phyloP scores from a whole-genome alignment of 495 filamentous ascomycete genomes.

The Emericellopsis terricola region DNA sequence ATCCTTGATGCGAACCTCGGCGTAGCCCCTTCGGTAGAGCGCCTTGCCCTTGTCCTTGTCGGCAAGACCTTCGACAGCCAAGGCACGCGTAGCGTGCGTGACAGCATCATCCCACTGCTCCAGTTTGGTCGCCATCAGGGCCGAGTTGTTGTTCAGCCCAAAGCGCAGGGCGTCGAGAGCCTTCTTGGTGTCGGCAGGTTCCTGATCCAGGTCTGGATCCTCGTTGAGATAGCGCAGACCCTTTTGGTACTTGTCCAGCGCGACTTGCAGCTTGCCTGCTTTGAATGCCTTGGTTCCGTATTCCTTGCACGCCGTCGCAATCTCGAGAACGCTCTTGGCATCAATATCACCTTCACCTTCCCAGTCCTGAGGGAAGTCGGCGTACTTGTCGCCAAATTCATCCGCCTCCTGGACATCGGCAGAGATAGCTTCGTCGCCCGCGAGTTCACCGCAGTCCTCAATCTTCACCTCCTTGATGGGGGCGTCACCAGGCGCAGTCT shows the following conservation, averaged over 20 bases:
- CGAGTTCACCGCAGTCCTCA: constrained; percentile 71
- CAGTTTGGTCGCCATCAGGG: constrained; percentile 57
- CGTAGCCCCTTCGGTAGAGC: constrained; percentile 62
- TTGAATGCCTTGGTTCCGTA: constrained; percentile 91
- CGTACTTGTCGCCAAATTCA: constrained; percentile 75
- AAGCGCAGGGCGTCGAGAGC: constrained; percentile 45
- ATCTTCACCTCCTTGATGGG: constrained; percentile 57
- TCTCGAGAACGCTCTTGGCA: constrained; percentile 41
- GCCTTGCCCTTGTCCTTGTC: constrained; percentile 80
- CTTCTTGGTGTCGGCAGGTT: constrained; percentile 43
- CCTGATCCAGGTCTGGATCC: constrained; percentile 54
- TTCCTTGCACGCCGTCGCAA: constrained; percentile 77
- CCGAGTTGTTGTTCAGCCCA: constrained; percentile 22
- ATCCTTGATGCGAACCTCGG: constrained; percentile 56
- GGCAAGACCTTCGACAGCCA: constrained; percentile 43
- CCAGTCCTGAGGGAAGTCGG: constrained; percentile 87
- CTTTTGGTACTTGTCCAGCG: constrained; percentile 92
- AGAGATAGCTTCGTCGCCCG: constrained; percentile 42
- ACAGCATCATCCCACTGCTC: constrained; percentile 48
- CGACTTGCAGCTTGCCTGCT: constrained; percentile 44
- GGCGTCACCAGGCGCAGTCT: constrained; percentile 63
- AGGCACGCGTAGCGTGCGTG: constrained; percentile 51
- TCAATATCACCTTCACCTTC: constrained; percentile 32
- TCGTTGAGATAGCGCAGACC: constrained; percentile 88
- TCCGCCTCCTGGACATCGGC: constrained; percentile 49